Evolutionary conservation across 768 basidiomycete genomes (phyloP).

Genomic region (Cystobasidium ongulense): DNA sequence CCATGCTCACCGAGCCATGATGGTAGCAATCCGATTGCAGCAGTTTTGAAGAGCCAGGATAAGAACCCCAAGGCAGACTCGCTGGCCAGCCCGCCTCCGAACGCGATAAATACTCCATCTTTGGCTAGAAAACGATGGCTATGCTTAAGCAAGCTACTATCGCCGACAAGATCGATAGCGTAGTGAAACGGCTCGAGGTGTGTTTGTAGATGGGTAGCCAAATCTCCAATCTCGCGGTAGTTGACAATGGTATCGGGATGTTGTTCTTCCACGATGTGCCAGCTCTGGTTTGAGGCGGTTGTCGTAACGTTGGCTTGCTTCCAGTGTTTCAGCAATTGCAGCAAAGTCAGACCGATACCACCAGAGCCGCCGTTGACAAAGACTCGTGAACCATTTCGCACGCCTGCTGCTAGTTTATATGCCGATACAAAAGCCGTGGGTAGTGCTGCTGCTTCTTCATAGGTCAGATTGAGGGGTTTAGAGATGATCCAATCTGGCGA

Average conservation of each 20-base stretch:
- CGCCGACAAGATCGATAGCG: neutral
- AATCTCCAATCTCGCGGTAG: neutral
- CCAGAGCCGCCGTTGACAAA: conserved; percentile 1
- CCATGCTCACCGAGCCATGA: neutral
- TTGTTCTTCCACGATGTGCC: neutral
- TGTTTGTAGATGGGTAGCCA: neutral
- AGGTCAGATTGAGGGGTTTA: neutral
- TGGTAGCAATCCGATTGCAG: neutral
- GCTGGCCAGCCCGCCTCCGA: neutral
- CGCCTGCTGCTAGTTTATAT: neutral
- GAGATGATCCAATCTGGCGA: neutral
- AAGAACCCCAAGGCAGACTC: neutral
- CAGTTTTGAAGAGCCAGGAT: neutral
- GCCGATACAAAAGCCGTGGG: neutral
- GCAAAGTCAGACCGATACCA: neutral
- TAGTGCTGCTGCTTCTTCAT: neutral
- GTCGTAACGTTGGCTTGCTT: neutral
- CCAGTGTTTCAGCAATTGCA: neutral
- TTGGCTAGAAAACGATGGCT: neutral
- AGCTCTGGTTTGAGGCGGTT: neutral
- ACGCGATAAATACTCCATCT: neutral
- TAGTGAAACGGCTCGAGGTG: neutral
- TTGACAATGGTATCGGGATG: neutral
- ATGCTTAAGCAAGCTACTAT: neutral
- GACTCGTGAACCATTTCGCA: neutral